Conservation (phyloP, 257 asterid genomes). For the Salvia hispanica region DNA sequence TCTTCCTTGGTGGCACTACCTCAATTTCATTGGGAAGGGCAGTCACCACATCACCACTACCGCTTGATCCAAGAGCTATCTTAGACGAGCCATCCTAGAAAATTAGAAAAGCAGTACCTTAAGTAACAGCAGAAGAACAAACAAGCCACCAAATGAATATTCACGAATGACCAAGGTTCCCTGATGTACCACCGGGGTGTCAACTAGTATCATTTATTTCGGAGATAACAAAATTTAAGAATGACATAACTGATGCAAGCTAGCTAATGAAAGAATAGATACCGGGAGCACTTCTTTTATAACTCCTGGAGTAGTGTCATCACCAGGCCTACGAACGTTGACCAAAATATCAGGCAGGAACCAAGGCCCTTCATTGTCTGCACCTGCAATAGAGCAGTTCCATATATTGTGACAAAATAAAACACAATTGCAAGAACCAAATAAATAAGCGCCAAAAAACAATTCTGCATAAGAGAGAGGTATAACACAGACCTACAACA, state of each 20-base stretch:
- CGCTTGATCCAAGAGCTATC: slow-evolving; percentile 71
- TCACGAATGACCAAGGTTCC: too few species aligned
- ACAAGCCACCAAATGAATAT: too few species aligned
- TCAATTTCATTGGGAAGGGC: slow-evolving; percentile 65
- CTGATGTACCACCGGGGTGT: not conserved
- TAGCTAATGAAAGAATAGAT: slow-evolving; percentile 31
- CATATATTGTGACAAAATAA: not conserved
- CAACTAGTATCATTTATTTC: not conserved
- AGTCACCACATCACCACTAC: slow-evolving; percentile 64
- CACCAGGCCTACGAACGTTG: slow-evolving; percentile 70
- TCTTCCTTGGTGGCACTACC: slow-evolving; percentile 69
- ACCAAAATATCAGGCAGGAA: slow-evolving; percentile 80
- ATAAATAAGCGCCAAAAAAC: not conserved
- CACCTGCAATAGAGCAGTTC: slow-evolving; percentile 50
- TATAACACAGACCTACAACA: slow-evolving; percentile 60
- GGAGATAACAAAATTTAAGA: slow-evolving; percentile 8
- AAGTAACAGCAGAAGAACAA: not conserved
- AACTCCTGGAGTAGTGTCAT: slow-evolving; percentile 66
- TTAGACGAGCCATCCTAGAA: slow-evolving; percentile 82
- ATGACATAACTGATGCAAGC: not conserved
- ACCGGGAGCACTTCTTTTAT: slow-evolving; percentile 79
- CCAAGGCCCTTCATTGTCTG: slow-evolving; percentile 88
- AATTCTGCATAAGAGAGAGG: not conserved
- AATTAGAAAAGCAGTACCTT: slow-evolving; percentile 16
- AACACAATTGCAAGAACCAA: not conserved